These are phyloP conservation scores for Solanum corneliomulleri DNA, from an alignment of 257 asterid species.

Conservation along the genomic window DNA sequence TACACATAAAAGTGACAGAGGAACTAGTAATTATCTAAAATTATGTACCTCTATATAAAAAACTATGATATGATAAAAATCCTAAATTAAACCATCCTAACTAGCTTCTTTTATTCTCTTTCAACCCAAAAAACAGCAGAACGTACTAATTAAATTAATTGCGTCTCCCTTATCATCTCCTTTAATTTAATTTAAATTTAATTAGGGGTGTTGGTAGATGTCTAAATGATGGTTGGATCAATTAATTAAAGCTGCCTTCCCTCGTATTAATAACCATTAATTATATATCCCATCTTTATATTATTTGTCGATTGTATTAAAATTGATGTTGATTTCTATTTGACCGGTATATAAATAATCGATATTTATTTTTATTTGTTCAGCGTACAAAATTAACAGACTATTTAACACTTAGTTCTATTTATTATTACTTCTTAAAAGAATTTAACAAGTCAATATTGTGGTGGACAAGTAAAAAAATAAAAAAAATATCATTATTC, in stretches of 20 bases:
- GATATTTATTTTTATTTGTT: too few species aligned
- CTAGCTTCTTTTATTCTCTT: neutral
- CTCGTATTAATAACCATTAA: neutral
- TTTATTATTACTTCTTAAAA: too few species aligned
- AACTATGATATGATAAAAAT: neutral
- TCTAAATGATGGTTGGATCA: neutral
- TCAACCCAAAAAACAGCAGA: neutral
- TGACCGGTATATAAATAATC: fast-evolving
- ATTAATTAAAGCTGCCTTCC: neutral
- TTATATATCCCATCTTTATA: neutral
- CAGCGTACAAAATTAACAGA: too few species aligned
- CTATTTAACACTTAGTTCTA: too few species aligned
- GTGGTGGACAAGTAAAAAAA: too few species aligned
- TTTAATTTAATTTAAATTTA: neutral
- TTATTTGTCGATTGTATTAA: too few species aligned
- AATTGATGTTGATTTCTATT: too few species aligned
- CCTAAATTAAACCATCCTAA: neutral
- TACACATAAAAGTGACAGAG: neutral
- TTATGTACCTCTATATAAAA: neutral
- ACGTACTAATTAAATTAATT: neutral
- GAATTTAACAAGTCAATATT: too few species aligned
- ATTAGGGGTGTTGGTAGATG: neutral
- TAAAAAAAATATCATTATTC: neutral
- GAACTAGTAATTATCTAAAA: neutral
- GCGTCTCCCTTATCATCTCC: neutral